Conservation (phyloP, 129 eudicot species). For the carrot (Daucus carota) region DH1_v3.0 NC_030389.2:16111501-16112000, state of each 20-base stretch:
- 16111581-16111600: neutral
- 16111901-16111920: neutral
- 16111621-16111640: neutral
- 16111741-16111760: no score
- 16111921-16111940: neutral
- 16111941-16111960: neutral
- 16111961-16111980: neutral
- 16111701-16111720: constrained; percentile 46
- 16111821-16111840: neutral
- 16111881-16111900: neutral
- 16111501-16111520: neutral
- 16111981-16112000: neutral
- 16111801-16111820: neutral
- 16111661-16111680: neutral
- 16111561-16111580: neutral
- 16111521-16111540: neutral
- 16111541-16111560: neutral
- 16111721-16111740: constrained; percentile 31
- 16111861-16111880: neutral
- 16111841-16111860: neutral
- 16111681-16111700: neutral
- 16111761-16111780: no score
- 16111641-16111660: neutral
- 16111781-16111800: neutral
- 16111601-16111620: neutral